Evolutionary conservation across 2,329 filamentous ascomycete species (phyloP), one percentile per base, ranked within the genome.

Genomic region (Colletotrichum sp.): DNA sequence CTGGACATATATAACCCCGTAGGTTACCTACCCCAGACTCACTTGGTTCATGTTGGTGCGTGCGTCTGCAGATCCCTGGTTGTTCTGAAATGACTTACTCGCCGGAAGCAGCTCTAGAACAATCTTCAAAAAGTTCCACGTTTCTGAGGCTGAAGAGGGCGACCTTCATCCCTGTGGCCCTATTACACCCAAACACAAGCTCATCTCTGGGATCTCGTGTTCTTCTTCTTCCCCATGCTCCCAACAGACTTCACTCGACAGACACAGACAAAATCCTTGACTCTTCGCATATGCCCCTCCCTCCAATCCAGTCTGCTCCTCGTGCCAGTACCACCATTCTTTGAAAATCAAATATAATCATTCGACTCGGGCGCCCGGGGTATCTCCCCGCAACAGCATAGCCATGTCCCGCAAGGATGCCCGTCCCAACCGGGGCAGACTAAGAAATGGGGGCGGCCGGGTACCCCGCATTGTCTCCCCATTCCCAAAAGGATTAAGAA

Each of bases 401-500:
- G 52, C 43, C 43, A 52, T 52, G 43, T 22, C 43, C 70, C 28
- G 30, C 70, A 30, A 68, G 64, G 70, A 72, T 72, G 62, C n/a
- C 64, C 5, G 18, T 16, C 34, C 34, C 36, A 36, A 12, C 18
- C 22, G 32, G 34, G 61, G 61, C 22, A 39, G 34, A 36, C 22
- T 39, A 61, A 16, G 61, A 64, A 39, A 39, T 66, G 39, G 70
- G 64, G 25, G 18, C 27, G 43, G 22, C 71, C 71, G 32, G 71
- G 71, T 74, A 74, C 71, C 71, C 71, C 71, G 71, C 71, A 74
- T 74, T 65, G 71, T 70, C 58, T 74, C 34, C 22, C 58, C 71
- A 58, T 70, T 60, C 71, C 71, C 66, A 70, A 70, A 74, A 66
- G 71, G 71, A 74, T 74, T 74, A 74, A 74, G 71, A 74, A 74